These are phyloP conservation scores for Myxozyma vanderwaltii DNA, from an alignment of 805 yeast genomes.

Conservation along the genomic window DNA sequence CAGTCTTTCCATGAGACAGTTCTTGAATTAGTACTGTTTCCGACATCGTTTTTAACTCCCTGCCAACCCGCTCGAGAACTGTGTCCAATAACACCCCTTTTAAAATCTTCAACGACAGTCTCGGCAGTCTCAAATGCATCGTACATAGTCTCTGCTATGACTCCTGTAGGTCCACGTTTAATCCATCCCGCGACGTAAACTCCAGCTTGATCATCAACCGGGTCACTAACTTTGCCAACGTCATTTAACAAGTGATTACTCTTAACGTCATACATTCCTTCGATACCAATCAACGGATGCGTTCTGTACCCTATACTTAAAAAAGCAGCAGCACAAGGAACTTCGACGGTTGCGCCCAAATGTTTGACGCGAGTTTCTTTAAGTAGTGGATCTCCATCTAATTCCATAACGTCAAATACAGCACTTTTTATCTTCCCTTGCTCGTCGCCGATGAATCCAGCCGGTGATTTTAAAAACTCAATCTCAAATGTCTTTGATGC, in stretches of 20 bases:
- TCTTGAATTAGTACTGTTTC: conserved; percentile 16
- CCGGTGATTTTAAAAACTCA: conserved; percentile 69
- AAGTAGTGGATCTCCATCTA: conserved; percentile 52
- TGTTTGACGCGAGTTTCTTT: conserved; percentile 46
- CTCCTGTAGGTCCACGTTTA: conserved; percentile 81
- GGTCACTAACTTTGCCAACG: conserved; percentile 8
- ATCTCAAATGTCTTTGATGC: conserved; percentile 59
- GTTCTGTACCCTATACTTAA: conserved; percentile 85
- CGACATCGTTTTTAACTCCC: conserved; percentile 36
- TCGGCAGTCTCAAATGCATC: conserved; percentile 78
- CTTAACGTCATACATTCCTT: conserved; percentile 50
- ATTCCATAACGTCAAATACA: conserved; percentile 42
- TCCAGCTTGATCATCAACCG: not conserved
- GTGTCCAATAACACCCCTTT: conserved; percentile 15
- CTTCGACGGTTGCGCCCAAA: conserved; percentile 42
- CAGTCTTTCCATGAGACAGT: conserved; percentile 67
- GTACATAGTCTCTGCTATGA: conserved; percentile 87
- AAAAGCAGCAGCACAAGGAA: conserved; percentile 65
- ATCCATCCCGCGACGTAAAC: conserved; percentile 91
- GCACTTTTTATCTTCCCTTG: not conserved
- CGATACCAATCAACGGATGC: conserved; percentile 59
- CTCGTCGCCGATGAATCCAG: conserved; percentile 47
- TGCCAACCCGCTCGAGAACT: conserved; percentile 39
- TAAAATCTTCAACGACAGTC: conserved; percentile 56
- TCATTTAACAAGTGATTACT: conserved; percentile 41